Base-by-base conservation (phyloP, 2,329 filamentous ascomycete species). In the Penicillium sp. region DNA sequence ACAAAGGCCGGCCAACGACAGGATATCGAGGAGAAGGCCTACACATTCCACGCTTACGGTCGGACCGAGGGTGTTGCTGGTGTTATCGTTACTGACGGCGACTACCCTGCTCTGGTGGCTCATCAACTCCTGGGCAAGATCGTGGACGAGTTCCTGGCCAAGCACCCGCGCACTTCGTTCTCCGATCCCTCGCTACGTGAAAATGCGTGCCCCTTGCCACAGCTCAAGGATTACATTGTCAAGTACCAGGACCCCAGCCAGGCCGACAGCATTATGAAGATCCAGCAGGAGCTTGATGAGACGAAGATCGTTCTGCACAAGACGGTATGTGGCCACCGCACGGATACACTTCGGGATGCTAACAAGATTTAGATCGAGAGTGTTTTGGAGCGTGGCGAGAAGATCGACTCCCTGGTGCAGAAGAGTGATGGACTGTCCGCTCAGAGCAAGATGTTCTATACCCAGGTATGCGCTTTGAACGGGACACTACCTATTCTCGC, bases 391-490 rank as follows among this genome's bases (percentile, higher is more conserved):
- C 85, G 94, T 58, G 94, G 92, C 40, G 92, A 97, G 85, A 97
- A 97, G 83, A 91, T 99, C 64, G 93, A 97, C 71, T 90, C 89
- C 67, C 77, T 99, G 65, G 93, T 97, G 43, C 87, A 88, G 61
- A 97, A 97, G 85, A 96, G 91, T 68, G 91, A 96, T 67, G 91
- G 88, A 11, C 77, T 99, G 68, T 96, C 91, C 76, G 85, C 86
- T 47, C 90, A 94, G 81, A 96, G 91, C 79, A 97, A 96, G 83
- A 93, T 95, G 89, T 99, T 99, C 75, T 97, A 97, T 75, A 91
- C 83, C 40, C 82, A 84, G 75, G 88, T 88, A 60, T 42, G 64
- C 18, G 11, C 32, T 31, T 34, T 13, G 1, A 46, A 24, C 6
- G 22, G 22, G 42, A 31, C 11, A 6, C 13, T 21, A 43, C 3